Percentiles rank a stretch among this genome's conserved stretches.
Conservation (phyloP, 345 rosid genomes). For the Theobroma cacao region DNA sequence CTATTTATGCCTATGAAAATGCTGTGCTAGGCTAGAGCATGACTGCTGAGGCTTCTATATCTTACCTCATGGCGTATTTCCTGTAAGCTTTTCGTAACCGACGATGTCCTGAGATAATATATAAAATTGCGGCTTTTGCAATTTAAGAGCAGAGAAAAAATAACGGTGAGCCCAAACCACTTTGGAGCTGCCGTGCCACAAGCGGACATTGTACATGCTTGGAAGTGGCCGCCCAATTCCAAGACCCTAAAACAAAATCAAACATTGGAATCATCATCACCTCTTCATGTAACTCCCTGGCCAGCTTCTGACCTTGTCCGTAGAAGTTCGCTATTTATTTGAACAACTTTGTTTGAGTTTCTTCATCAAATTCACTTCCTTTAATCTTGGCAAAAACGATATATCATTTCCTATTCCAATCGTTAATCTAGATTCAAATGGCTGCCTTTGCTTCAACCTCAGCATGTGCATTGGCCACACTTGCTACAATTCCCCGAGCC, state of each 20-base stretch:
- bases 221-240: conserved; percentile 22
- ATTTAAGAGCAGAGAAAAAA: background rate
- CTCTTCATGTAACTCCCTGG: background rate
- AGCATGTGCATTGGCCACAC: conserved; percentile 20
- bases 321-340: conserved; percentile 13
- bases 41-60: too few relatives aligned
- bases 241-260: conserved; percentile 20
- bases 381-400: background rate
- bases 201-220: conserved; percentile 15
- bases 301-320: background rate
- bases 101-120: too few relatives aligned
- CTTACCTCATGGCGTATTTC: too few relatives aligned
- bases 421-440: conserved; percentile 16
- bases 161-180: background rate
- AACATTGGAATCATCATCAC: conserved; percentile 25
- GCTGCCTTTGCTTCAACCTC: conserved; percentile 32
- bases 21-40: too few relatives aligned
- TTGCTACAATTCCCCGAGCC: conserved; percentile 10
- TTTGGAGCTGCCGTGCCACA: conserved; percentile 3
- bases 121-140: too few relatives aligned
- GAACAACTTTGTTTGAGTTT: background rate
- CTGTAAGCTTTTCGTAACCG: too few relatives aligned
- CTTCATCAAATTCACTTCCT: background rate
- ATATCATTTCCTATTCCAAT: background rate
- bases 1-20: too few relatives aligned